Percentiles rank a stretch among this genome's conserved stretches.
Evolutionary conservation across 1,284 basidiomycete genomes (phyloP).

Genomic region (Pyrrhoderma lamaoense): DNA sequence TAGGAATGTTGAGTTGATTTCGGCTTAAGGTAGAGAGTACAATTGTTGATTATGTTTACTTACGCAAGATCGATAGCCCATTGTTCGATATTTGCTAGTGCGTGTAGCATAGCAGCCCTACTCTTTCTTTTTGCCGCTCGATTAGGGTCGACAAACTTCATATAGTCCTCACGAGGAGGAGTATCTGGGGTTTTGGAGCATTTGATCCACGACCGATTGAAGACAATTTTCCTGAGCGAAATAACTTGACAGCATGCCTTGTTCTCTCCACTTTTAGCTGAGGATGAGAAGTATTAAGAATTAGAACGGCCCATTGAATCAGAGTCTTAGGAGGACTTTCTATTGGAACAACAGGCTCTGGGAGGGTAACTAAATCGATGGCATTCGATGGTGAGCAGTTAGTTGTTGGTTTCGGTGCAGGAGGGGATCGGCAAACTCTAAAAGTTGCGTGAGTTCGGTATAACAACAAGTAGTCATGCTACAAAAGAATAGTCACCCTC

Average conservation of each 20-base stretch:
- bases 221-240: constrained; percentile 60
- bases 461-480: too few species aligned
- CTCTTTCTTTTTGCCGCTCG: constrained; percentile 61
- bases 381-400: constrained; percentile 19
- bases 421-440: constrained; percentile 70
- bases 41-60: constrained; percentile 25
- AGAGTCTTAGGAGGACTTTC: constrained; percentile 51
- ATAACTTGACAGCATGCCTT: constrained; percentile 59
- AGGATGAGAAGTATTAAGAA: constrained; percentile 66
- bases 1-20: background rate
- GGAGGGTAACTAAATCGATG: constrained; percentile 18
- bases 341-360: constrained; percentile 41
- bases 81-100: constrained; percentile 86
- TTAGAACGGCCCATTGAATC: constrained; percentile 70
- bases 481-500: constrained; percentile 55
- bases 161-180: constrained; percentile 56
- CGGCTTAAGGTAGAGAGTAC: background rate
- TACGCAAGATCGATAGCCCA: constrained; percentile 83
- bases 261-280: constrained; percentile 68
- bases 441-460: too few species aligned
- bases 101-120: constrained; percentile 71
- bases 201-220: constrained; percentile 54
- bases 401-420: constrained; percentile 28
- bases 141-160: constrained; percentile 55
- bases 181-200: constrained; percentile 56